Evolutionary conservation across 2,329 filamentous ascomycete species (phyloP).

Genomic region (Ceratocystis alfenasii): DNA sequence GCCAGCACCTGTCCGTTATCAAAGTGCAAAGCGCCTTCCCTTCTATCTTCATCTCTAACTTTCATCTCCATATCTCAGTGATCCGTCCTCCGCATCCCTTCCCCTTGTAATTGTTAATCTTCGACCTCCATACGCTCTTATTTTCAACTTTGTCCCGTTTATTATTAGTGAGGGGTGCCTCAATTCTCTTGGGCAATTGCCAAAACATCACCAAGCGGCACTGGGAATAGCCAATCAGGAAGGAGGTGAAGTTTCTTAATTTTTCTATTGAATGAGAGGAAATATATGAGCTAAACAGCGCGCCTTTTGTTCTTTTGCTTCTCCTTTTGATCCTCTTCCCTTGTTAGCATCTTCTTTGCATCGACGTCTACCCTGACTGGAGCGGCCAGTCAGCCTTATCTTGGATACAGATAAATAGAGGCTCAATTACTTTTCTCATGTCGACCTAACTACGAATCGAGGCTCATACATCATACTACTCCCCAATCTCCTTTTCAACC

Average conservation of each 20-base stretch:
- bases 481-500: not conserved
- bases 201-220: not conserved
- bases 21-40: not conserved
- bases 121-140: not conserved
- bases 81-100: not conserved
- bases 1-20: not conserved
- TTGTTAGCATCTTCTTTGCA: constrained; percentile 7
- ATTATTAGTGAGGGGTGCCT: not conserved
- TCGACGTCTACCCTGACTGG: not conserved
- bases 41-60: not conserved
- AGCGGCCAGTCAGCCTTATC: not conserved
- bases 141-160: not conserved
- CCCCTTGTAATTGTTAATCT: not conserved
- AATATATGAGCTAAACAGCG: not conserved
- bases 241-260: not conserved
- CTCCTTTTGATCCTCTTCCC: not conserved
- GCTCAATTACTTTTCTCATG: not conserved
- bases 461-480: not conserved
- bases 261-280: not conserved
- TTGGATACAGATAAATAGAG: not conserved
- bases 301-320: not conserved
- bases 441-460: not conserved
- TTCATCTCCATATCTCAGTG: not conserved
- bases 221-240: not conserved
- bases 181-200: not conserved